phyloP scores from a whole-genome alignment of 805 yeast species.

The Debaryomyces maramus region DNA sequence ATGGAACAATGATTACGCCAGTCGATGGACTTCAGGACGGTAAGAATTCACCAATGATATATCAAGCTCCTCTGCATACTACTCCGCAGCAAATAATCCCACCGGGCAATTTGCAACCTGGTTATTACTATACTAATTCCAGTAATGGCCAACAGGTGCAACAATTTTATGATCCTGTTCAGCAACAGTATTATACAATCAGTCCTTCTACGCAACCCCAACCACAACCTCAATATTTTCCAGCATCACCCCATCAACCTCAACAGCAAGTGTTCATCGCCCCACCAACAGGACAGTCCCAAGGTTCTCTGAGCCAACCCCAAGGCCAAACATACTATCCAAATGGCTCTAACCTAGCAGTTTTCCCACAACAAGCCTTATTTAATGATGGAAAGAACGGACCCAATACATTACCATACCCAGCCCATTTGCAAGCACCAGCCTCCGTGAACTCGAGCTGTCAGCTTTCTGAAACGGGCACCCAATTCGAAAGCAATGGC shows the following conservation, averaged over 20 bases:
- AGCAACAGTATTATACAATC: slow-evolving; percentile 43
- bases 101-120: slow-evolving; percentile 13
- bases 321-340: slow-evolving; percentile 12
- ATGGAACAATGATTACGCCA: slow-evolving; percentile 45
- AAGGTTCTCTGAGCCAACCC: slow-evolving; percentile 6
- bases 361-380: slow-evolving; percentile 5
- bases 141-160: slow-evolving; percentile 31
- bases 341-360: slow-evolving; percentile 18
- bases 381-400: not conserved
- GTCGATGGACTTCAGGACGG: slow-evolving; percentile 23
- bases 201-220: slow-evolving; percentile 34
- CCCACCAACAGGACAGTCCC: slow-evolving; percentile 9
- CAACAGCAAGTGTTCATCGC: slow-evolving; percentile 20
- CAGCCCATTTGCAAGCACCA: slow-evolving; percentile 8
- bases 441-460: not conserved
- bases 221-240: slow-evolving; percentile 41
- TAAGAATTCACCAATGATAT: not conserved
- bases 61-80: not conserved
- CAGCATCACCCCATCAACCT: slow-evolving; percentile 32
- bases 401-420: slow-evolving; percentile 17
- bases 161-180: slow-evolving; percentile 45
- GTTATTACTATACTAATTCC: slow-evolving; percentile 20
- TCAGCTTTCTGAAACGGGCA: no score
- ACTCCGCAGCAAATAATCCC: slow-evolving; percentile 8
- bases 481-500: no score